Evolutionary conservation across 1,284 basidiomycete genomes (phyloP).

Genomic region (Boletellus deceptivus): DNA sequence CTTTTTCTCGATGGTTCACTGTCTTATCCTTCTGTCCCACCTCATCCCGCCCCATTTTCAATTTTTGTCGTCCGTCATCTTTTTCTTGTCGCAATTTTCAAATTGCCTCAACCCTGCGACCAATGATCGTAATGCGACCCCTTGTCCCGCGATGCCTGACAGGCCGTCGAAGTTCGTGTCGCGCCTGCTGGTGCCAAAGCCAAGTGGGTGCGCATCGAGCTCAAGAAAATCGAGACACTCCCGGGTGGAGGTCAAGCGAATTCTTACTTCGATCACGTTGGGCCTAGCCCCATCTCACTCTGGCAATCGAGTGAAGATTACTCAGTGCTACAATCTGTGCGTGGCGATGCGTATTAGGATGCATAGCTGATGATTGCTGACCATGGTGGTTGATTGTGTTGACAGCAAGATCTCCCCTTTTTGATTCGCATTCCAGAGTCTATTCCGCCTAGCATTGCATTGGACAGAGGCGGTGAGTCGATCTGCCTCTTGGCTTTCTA

Average conservation of each 20-base stretch:
- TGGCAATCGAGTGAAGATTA: constrained; percentile 76
- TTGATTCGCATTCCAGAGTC: constrained; percentile 83
- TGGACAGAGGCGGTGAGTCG: constrained; percentile 63
- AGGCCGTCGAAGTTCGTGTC: constrained; percentile 83
- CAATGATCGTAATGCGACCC: not conserved
- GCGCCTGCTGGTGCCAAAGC: constrained; percentile 77
- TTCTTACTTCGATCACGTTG: constrained; percentile 71
- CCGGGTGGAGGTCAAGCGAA: constrained; percentile 67
- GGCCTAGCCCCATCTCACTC: constrained; percentile 66
- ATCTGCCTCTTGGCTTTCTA: not conserved
- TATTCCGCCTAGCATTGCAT: constrained; percentile 75
- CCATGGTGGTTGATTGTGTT: constrained; percentile 13
- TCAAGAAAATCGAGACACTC: constrained; percentile 81
- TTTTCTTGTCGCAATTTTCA: not conserved
- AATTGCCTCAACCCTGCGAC: not conserved
- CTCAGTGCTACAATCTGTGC: constrained; percentile 61
- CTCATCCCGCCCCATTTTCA: not conserved
- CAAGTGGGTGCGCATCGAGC: constrained; percentile 85
- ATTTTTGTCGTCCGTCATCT: not conserved
- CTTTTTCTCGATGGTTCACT: not conserved
- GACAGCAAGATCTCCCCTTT: constrained; percentile 73
- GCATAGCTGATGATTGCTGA: constrained; percentile 27
- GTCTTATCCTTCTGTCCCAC: constrained; percentile 1
- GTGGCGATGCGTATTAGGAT: constrained; percentile 26
- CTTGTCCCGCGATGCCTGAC: constrained; percentile 5